Evolutionary conservation across 768 basidiomycete genomes (phyloP), one percentile per base, ranked within the genome.

Genomic region (Tulasnella sp.): DNA sequence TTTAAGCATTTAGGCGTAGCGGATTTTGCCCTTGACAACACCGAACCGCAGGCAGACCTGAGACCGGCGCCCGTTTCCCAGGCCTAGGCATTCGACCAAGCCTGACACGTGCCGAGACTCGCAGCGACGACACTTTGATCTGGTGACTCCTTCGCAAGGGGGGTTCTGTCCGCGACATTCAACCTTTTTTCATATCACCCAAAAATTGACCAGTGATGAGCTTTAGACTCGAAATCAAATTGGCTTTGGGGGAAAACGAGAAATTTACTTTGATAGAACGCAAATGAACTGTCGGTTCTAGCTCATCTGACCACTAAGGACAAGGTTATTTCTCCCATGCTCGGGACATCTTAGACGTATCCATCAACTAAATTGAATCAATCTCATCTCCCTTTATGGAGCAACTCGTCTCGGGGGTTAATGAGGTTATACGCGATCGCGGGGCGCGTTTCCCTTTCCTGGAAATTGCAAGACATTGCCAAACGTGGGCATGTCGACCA

Each of bases 1-100:
- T 58, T 58, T 58, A 58, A 58, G 56, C 56, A 58, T 58, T 58
- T 58, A 58, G 56, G 56, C 56, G 56, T 58, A 58, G 56, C 56
- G 56, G 56, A 58, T 58, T 58, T 58, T 58, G 56, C 56, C 56
- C 56, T 58, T 58, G 56, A 58, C 56, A 58, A 58, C 56, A n/a
- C 56, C 56, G 56, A 58, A n/a, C 56, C 56, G 44, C 44, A 44
- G 44, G 44, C 44, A 44, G 14, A n/a, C n/a, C n/a, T n/a, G n/a
- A n/a, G n/a, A 44, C 44, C 44, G 44, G 44, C 44, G 44, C 44
- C 44, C 44, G 44, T 18, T 44, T 44, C 44, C 19, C 44, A 44
- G 44, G 44, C 44, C 44, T 18, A 44, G 44, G 44, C 44, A 44
- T 44, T 18, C 1, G 19, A 14, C 44, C 8, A 16, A 14, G 14